phyloP scores from a whole-genome alignment of 2,329 filamentous ascomycete genomes.

The Fusarium miscanthi region DNA sequence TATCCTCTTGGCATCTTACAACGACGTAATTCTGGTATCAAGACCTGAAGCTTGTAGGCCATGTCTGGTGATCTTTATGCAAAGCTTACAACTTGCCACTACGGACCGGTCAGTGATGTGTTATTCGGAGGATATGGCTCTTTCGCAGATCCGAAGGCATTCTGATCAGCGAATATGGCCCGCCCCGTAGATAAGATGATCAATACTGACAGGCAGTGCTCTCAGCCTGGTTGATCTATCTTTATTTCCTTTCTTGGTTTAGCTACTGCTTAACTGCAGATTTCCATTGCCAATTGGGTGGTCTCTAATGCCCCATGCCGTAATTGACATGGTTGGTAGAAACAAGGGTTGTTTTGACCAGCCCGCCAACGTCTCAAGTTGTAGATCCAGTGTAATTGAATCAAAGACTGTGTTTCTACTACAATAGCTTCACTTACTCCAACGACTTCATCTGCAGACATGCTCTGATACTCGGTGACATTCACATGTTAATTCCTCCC shows the following conservation, averaged over 20 bases:
- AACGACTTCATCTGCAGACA: not conserved
- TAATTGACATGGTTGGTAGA: not conserved
- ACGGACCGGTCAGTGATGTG: not conserved
- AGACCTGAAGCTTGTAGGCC: not conserved
- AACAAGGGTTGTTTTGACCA: not conserved
- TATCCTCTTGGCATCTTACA: slow-evolving; percentile 3
- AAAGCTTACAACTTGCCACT: slow-evolving; percentile 15
- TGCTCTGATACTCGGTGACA: not conserved
- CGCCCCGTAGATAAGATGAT: not conserved
- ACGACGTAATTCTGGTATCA: slow-evolving; percentile 25
- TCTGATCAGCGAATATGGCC: not conserved
- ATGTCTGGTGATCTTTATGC: not conserved
- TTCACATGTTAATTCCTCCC: not conserved
- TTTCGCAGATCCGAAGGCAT: not conserved
- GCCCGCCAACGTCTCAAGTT: no score
- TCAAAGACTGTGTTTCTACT: not conserved
- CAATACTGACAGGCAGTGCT: not conserved
- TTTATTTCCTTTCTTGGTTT: not conserved
- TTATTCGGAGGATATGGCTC: not conserved
- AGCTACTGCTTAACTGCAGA: not conserved
- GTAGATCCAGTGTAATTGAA: no score
- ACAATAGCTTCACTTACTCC: not conserved
- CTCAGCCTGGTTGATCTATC: not conserved
- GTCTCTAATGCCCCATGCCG: not conserved
- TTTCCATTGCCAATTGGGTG: not conserved